Base-by-base conservation (phyloP, 345 rosid species). In the Citrus sinensis region DNA sequence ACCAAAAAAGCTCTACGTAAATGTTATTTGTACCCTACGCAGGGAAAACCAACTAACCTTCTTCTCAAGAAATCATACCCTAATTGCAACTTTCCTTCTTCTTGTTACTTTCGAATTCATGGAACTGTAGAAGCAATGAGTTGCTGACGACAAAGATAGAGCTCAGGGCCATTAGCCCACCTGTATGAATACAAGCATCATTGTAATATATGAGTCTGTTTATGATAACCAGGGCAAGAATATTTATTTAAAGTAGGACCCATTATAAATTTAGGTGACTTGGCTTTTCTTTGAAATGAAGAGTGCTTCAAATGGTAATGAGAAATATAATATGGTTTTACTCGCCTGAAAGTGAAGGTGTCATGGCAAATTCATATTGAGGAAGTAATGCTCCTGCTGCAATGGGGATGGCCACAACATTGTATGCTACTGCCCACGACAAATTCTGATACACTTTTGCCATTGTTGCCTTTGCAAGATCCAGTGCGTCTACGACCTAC, bases 141-240 rank as follows among this genome's bases (percentile, higher is more conserved):
- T 91, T 92, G 82, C 93, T 87, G 84, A 93, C 97, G 11, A 95
- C 94, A 67, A 92, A 89, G 76, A 92, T 91, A 4, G 97, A 92
- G 89, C 98, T 96, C 87, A 93, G 39, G 51, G 97, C 97, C 99
- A 96, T 93, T 75, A 96, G 85, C 60, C 97, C 98, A 82, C 98
- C 98, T 90, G 88, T 89, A 85, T 77, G 63, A 77, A 70, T 61
- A 10, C 58, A 13, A 77, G 68, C 25, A 71, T 54, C 16, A 67
- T n/a, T 55, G 30, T 16, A 34, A 2, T 54, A 4, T 46, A 69
- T 55, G 58, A 32, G 30, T 74, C 34, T 5, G 17, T 14, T 30
- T 34, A 14, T 27, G 29, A 71, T 2, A 71, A 35, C 51, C 71
- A 29, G 19, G 22, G 60, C 65, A 64, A n/a, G 25, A 42, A 39